Evolutionary conservation across 2,329 filamentous ascomycete genomes (phyloP), one percentile per base, ranked within the genome.

Genomic region (Beauveria medogensis): DNA sequence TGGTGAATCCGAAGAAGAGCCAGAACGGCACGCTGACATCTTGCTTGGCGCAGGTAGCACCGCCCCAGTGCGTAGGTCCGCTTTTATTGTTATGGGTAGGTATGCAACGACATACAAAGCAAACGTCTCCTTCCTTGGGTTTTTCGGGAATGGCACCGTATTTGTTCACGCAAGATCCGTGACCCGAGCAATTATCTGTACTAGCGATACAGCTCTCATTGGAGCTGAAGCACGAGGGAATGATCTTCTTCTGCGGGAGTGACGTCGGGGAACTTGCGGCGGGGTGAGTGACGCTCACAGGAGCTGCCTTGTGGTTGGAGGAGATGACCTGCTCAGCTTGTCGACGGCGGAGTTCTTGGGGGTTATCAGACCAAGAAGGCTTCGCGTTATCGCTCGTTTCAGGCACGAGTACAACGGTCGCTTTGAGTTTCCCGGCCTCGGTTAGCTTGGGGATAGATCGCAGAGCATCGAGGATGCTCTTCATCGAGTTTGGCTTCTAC

Each of bases 11-110:
- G 14, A 84, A 83, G 68, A 99, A 86, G 55, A 99, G 78, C 85
- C 92, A 95, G 77, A 99, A 97, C 5, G 89, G 87, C 30, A 87
- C 83, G 72, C 91, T 95, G 57, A 97, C 80, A 70, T 99, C 93
- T 73, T 88, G 83, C 84, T 97, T 99, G 71, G 94, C 86, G 78
- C 94, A 99, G 52, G 89, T 88, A 43, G 85, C 79, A 18, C 94
- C 94, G 55, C 87, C 93, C 91, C 92, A 97, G 70, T 87, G 82
- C 0, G 85, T 85, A 16, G 85, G 84, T 73, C 86, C 86, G 43
- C 81, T 77, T 18, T 75, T 79, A 50, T 80, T 77, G 56, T 80
- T 77, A 40, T 77, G 73, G 34, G 86, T 89, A 47, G 82, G 76
- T 59, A 78, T 77, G 77, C 94, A 99, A 64, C 79, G 78, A 79